These are phyloP conservation scores for Parathielavia appendiculata DNA, from an alignment of 495 filamentous ascomycete genomes.

Conservation along the genomic window DNA sequence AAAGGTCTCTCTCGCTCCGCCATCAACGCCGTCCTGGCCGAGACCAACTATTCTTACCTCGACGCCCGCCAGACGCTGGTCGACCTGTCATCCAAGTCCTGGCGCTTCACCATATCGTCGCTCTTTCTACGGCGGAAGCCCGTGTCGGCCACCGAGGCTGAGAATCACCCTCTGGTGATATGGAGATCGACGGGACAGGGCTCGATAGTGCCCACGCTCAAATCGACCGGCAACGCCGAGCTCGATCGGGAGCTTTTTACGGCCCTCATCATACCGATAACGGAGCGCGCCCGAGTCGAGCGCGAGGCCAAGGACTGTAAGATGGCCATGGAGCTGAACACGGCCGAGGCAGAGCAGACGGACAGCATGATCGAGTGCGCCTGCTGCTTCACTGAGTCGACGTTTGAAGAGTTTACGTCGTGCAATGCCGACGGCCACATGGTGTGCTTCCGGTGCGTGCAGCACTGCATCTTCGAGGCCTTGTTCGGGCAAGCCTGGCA, in stretches of 20 bases:
- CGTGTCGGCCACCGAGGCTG: constrained; percentile 51
- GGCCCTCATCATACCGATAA: constrained; percentile 60
- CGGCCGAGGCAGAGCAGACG: constrained; percentile 63
- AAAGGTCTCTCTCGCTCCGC: constrained; percentile 70
- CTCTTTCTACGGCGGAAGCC: constrained; percentile 66
- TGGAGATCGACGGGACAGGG: constrained; percentile 56
- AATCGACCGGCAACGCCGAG: constrained; percentile 67
- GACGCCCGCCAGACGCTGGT: constrained; percentile 70
- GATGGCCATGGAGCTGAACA: constrained; percentile 65
- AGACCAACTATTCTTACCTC: constrained; percentile 82
- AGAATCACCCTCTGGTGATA: constrained; percentile 53
- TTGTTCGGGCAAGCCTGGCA: constrained; percentile 90
- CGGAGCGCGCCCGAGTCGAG: constrained; percentile 48
- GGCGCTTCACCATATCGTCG: constrained; percentile 74
- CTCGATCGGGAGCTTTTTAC: constrained; percentile 74
- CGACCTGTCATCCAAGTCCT: constrained; percentile 71
- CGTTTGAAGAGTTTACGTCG: constrained; percentile 76
- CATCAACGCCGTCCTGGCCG: constrained; percentile 82
- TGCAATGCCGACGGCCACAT: constrained; percentile 71
- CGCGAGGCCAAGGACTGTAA: constrained; percentile 57
- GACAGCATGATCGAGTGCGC: constrained; percentile 78
- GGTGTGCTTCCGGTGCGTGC: constrained; percentile 81
- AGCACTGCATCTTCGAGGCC: constrained; percentile 71
- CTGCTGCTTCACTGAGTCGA: constrained; percentile 74
- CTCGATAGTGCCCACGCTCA: constrained; percentile 52